Evolutionary conservation across 2,329 filamentous ascomycete species (phyloP), one percentile per base, ranked within the genome.

Genomic region (Claviceps capensis): DNA sequence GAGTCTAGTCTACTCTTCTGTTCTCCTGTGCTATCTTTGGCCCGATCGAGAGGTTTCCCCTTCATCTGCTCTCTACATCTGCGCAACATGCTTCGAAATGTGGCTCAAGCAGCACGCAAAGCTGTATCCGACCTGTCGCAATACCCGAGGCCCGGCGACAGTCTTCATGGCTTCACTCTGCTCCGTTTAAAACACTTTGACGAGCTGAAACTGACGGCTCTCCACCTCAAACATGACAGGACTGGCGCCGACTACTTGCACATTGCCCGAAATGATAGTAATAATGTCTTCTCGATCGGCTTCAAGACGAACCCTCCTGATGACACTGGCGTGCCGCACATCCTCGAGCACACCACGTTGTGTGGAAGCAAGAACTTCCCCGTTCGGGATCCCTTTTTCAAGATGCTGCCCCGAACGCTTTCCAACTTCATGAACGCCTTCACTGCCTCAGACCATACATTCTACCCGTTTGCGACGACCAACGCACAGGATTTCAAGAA

Each of bases 351-450:
- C 71, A 96, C 93, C 19, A 97, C 93, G 1, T 73, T 98, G 44
- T 98, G 93, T 64, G 93, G 93, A 22, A 97, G 91, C 64, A 76
- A 95, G 66, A 95, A 94, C 83, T 95, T 71, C 65, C 93, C 93
- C n/a, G 91, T 98, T 53, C 88, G 93, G 56, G 93, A 98, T 63
- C 93, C 93, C 0, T 98, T 98, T 75, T 98, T 98, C 76, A 98
- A 97, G 78, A 98, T 98, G 93, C 79, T 98, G 26, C 93, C 93
- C 22, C 83, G 93, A 60, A 96, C 93, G 5, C 77, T 98, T n/a
- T 96, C 93, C 57, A 98, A 97, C 69, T 98, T 96, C 65, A 98
- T 98, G 93, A 98, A 98, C 67, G 93, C 93, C 55, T 95, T 97
- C 65, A 98, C 93, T 43, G 89, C 90, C 26, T 86, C 89, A 22